Conservation (phyloP, 768 basidiomycete species). For the Pholiota microspora region DNA sequence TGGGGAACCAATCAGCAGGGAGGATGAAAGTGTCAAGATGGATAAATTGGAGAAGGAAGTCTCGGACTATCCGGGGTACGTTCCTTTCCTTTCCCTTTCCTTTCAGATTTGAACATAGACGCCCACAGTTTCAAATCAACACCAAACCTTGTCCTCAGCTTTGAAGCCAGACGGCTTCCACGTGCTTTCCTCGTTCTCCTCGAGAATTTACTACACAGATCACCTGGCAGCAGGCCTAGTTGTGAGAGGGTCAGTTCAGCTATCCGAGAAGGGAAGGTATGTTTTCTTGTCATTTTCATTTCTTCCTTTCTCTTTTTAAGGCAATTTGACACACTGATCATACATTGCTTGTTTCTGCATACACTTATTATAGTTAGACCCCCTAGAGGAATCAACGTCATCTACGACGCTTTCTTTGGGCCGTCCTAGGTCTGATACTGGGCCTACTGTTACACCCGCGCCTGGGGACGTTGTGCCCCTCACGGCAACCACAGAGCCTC, state of each 20-base stretch:
- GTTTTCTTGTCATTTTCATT: conserved; percentile 22
- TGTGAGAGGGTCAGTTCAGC: conserved; percentile 71
- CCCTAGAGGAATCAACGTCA: conserved; percentile 10
- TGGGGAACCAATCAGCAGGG: conserved; percentile 33
- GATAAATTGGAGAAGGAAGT: conserved; percentile 74
- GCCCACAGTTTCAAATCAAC: conserved; percentile 56
- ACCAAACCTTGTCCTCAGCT: conserved; percentile 46
- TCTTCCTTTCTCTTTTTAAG: too few species aligned
- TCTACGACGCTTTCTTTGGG: conserved; percentile 15
- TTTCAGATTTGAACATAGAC: too few species aligned
- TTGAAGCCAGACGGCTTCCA: conserved; percentile 73
- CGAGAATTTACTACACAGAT: conserved; percentile 65
- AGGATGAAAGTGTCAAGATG: conserved; percentile 61
- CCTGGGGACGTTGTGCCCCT: neutral
- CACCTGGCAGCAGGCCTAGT: conserved; percentile 61
- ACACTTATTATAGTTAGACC: conserved; percentile 18
- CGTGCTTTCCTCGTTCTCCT: conserved; percentile 68
- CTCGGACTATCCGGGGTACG: conserved; percentile 68
- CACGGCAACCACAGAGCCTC: neutral
- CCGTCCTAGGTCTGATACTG: conserved; percentile 9
- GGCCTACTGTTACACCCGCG: too few species aligned
- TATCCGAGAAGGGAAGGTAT: conserved; percentile 70
- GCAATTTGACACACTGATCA: neutral
- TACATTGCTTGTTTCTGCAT: neutral
- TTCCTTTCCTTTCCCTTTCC: neutral